Evolutionary conservation across 1,284 basidiomycete genomes (phyloP).

Genomic region (Dichomitus squalens): DNA sequence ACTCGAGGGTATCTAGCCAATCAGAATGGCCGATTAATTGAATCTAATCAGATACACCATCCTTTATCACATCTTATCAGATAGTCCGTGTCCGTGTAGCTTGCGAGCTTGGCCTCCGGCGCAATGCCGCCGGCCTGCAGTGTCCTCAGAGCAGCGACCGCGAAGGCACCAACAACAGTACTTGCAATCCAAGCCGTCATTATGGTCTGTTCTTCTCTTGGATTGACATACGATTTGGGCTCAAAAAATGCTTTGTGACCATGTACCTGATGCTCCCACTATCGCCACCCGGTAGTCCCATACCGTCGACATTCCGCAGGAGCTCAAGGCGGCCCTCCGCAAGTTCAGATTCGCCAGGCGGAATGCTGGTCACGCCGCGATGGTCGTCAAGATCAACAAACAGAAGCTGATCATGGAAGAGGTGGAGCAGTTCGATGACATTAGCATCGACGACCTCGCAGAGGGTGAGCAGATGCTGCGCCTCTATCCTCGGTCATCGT

Average conservation of each 20-base stretch:
- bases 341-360: slow-evolving; percentile 83
- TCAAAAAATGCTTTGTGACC: neutral
- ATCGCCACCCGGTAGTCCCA: slow-evolving; percentile 51
- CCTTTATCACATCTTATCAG: slow-evolving; percentile 20
- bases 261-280: slow-evolving; percentile 27
- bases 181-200: neutral
- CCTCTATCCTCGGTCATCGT: slow-evolving; percentile 2
- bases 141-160: neutral
- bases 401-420: slow-evolving; percentile 77
- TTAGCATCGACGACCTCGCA: slow-evolving; percentile 80
- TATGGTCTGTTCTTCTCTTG: slow-evolving; percentile 8
- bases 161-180: neutral
- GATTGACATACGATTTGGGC: neutral
- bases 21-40: slow-evolving; percentile 1
- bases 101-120: neutral
- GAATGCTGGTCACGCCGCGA: slow-evolving; percentile 69
- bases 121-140: neutral
- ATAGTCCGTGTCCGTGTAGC: neutral
- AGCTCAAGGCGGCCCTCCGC: slow-evolving; percentile 73
- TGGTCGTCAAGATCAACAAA: slow-evolving; percentile 90
- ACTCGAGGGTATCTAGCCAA: slow-evolving; percentile 5
- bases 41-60: neutral
- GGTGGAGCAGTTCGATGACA: slow-evolving; percentile 77
- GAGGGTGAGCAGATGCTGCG: slow-evolving; percentile 57
- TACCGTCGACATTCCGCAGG: slow-evolving; percentile 83